Evolutionary conservation across 164 flowering plant species (phyloP).

Genomic region (Amborella trichopoda): DNA sequence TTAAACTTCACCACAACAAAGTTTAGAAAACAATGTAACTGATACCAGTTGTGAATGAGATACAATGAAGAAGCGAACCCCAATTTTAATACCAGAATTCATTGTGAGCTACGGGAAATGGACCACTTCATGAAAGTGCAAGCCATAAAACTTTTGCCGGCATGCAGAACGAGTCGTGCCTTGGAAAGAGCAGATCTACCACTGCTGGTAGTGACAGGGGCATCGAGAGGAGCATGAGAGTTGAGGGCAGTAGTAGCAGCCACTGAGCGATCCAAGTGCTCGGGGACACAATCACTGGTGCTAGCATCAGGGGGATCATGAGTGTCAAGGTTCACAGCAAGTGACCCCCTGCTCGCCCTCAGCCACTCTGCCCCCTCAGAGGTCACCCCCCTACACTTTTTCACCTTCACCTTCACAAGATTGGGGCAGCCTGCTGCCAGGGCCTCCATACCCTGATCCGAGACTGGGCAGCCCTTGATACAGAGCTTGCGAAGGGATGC

Average conservation of each 20-base stretch:
- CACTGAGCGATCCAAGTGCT: constrained; percentile 25
- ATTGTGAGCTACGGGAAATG: no score
- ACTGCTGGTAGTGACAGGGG: constrained; percentile 25
- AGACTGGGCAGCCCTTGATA: constrained; percentile 78
- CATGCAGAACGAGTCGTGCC: constrained; percentile 38
- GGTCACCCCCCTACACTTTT: constrained; percentile 76
- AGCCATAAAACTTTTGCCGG: constrained; percentile 46
- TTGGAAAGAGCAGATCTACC: constrained; percentile 36
- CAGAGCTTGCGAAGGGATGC: constrained; percentile 71
- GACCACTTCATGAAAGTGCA: constrained; percentile 60
- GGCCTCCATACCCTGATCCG: constrained; percentile 64
- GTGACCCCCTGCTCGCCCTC: constrained; percentile 32
- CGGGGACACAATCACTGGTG: constrained; percentile 39
- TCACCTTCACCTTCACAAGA: constrained; percentile 90
- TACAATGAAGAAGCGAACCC: no score
- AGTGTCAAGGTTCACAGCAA: constrained; percentile 55
- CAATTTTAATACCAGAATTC: no score
- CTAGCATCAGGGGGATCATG: constrained; percentile 34
- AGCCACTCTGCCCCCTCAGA: constrained; percentile 52
- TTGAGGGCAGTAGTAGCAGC: constrained; percentile 11
- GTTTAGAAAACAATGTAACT: no score
- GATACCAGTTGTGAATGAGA: no score
- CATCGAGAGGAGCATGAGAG: constrained; percentile 7
- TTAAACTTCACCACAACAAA: no score
- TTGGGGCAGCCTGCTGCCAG: constrained; percentile 84